These are phyloP conservation scores for Usnea hakonensis DNA, from an alignment of 495 filamentous ascomycete genomes.

Conservation along the genomic window DNA sequence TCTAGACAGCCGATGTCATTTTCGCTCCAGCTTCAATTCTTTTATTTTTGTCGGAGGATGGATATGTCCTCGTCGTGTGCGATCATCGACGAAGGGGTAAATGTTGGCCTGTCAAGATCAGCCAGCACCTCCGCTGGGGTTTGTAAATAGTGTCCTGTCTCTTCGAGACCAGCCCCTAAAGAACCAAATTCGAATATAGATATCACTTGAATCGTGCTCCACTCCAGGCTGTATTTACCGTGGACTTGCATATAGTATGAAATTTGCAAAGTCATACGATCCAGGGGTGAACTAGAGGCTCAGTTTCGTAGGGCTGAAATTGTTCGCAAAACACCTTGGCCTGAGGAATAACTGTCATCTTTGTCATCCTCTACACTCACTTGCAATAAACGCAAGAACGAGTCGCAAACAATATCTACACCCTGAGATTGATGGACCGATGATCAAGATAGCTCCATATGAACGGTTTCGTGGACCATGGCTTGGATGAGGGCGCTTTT, in stretches of 20 bases:
- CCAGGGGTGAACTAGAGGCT: not conserved
- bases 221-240: not conserved
- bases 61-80: not conserved
- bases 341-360: conserved; percentile 16
- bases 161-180: not conserved
- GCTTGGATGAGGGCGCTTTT: conserved; percentile 70
- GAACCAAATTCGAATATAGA: not conserved
- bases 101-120: conserved; percentile 2
- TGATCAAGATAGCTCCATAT: conserved; percentile 36
- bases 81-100: not conserved
- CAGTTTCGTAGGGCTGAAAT: conserved; percentile 9
- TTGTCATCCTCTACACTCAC: not conserved
- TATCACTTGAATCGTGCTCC: not conserved
- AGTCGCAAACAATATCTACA: not conserved
- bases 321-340: not conserved
- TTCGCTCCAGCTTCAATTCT: not conserved
- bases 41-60: not conserved
- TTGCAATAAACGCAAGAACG: not conserved
- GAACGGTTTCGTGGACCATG: conserved; percentile 64
- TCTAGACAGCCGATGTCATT: conserved; percentile 2
- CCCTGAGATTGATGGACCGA: conserved; percentile 16
- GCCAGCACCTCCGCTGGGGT: conserved; percentile 1
- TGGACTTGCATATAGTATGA: no score
- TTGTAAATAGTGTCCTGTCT: conserved; percentile 1
- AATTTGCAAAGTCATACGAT: not conserved